A percentile compares a stretch with the other conserved stretches of the same genome.
Conservation (phyloP, 169 alveolate genomes). For the Plasmodium yoelii region DNA sequence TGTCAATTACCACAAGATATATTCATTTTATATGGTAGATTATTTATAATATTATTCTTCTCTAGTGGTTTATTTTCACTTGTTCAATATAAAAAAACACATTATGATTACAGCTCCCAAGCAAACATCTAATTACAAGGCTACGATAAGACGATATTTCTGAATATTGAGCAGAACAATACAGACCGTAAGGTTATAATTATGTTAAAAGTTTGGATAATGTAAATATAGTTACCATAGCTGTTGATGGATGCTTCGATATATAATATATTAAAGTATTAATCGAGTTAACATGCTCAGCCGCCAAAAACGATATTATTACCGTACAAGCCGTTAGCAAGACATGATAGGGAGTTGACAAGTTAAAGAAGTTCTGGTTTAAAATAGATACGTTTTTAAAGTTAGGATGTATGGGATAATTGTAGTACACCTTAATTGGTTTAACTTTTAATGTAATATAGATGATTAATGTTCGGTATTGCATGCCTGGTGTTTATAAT, state of each 20-base stretch:
- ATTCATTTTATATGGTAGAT: constrained; percentile 14
- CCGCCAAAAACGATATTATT: constrained; percentile 18
- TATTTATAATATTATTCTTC: constrained; percentile 9
- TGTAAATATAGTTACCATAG: too few relatives aligned
- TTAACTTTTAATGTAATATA: neutral
- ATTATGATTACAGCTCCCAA: constrained; percentile 24
- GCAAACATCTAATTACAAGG: constrained; percentile 18
- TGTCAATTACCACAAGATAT: constrained; percentile 21
- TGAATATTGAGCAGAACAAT: constrained; percentile 1
- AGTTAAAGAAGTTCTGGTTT: constrained; percentile 42
- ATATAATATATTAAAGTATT: neutral
- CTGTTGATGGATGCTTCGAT: too few relatives aligned
- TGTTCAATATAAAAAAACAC: constrained; percentile 4
- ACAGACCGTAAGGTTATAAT: constrained; percentile 24
- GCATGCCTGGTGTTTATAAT: constrained; percentile 7
- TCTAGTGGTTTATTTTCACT: constrained; percentile 14
- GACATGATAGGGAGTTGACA: constrained; percentile 48
- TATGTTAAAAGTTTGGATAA: neutral
- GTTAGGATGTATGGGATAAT: constrained; percentile 19
- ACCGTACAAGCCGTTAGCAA: constrained; percentile 49
- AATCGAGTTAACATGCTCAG: constrained; percentile 17
- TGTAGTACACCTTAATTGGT: constrained; percentile 8
- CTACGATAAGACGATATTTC: constrained; percentile 12
- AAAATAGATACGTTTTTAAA: constrained; percentile 14
- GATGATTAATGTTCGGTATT: neutral